Base-by-base conservation (phyloP, 2,329 filamentous ascomycete genomes). In the Colletotrichum tanaceti region DNA sequence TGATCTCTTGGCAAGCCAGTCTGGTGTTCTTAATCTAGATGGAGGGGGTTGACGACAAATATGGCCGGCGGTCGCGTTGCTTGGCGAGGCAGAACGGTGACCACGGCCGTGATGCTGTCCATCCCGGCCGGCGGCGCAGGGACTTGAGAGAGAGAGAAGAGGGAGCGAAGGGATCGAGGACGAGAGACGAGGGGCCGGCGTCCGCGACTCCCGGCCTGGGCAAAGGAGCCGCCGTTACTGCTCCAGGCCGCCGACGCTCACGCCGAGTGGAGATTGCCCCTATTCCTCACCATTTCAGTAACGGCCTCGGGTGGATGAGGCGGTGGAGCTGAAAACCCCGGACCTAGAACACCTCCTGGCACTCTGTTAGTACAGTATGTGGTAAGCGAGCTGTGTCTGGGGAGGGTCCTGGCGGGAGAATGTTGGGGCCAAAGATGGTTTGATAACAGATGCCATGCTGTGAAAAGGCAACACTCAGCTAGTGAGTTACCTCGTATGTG, bases 191-290 rank as follows among this genome's bases (percentile, higher is more conserved):
- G 35, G 47, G 20, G 35, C 49, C 62, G 65, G 65, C 62, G 62
- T 59, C 55, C 62, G 62, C 49, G 57, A 20, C 62, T 61, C 55
- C 62, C 66, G 66, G 66, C 60, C 62, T 69, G 57, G 53, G 66
- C 65, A 69, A 55, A 7, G 52, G 54, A 65, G 65, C 65, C 60
- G 60, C 41, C 50, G n/a, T 47, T 54, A 22, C 47, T 54, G n/a
- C 54, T 64, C 60, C 59, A 67, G 59, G n/a, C 24, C 24, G 60
- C 61, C 60, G 47, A 54, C 43, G 53, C 53, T 59, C 54, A 50
- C 61, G 28, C 64, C 39, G 66, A 52, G 58, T 66, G 66, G 66
- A 69, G 66, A 69, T 69, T 69, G 57, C 66, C 66, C 66, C 66
- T 66, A 69, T 69, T 65, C 59, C 55, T 58, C 53, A 60, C 6